Evolutionary conservation across 768 basidiomycete species (phyloP), one percentile per base, ranked within the genome.

Genomic region (Coprinopsis cinerea): DNA sequence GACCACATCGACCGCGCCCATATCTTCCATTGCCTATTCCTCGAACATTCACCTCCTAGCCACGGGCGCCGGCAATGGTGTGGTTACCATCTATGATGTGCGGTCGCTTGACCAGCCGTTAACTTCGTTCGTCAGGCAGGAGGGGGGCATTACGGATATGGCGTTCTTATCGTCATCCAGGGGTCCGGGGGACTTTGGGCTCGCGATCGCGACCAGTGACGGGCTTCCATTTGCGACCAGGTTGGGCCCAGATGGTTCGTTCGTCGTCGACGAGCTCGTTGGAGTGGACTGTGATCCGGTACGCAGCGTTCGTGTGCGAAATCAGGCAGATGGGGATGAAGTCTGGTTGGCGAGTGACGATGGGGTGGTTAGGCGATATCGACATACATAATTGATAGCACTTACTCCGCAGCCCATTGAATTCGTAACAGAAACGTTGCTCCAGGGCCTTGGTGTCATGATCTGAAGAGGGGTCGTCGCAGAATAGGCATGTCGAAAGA

Each of bases 211-310:
- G 2, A 77, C 78, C 1, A 69, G 72, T 36, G 83, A 85, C 58
- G 84, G 83, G 1, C 65, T 85, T 27, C 79, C 83, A 0, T 85
- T 74, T 55, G 58, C 81, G 15, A 77, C 77, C 0, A 64, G 62
- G 32, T 55, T 80, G 2, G 57, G 64, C 0, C 64, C 72, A 0
- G 69, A 70, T 25, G 76, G 74, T 4, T 72, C 75, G 2, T 61
- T 63, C 3, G 70, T 76, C 3, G 55, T 44, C 11, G 68, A 68
- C 11, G 85, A 87, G 56, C 64, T 83, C 2, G 70, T 78, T 0
- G 83, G 82, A 1, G 68, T 69, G 24, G 80, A 85, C 48, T 83
- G 82, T 56, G 83, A 85, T 59, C 70, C 77, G 6, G 75, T 82
- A 24, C 65, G 78, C 32, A 61, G 65, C 37, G 63, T 82, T 5